Evolutionary conservation across 2,329 filamentous ascomycete species (phyloP).

Genomic region (Alternaria sp.): DNA sequence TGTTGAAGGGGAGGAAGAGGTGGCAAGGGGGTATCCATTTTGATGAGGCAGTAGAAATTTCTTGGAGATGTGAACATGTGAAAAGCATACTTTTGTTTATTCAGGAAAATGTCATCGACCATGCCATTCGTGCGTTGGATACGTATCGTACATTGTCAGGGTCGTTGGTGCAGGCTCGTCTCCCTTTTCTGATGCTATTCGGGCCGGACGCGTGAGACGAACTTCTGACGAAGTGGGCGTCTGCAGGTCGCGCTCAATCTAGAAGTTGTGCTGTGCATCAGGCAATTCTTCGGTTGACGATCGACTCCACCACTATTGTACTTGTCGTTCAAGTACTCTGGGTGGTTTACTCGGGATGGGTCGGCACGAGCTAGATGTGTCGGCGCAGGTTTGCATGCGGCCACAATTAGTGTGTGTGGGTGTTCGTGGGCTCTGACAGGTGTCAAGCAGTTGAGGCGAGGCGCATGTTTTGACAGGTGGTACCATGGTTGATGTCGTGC

Average conservation of each 20-base stretch:
- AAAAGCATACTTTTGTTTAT: background rate
- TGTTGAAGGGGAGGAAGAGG: conserved; percentile 67
- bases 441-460: conserved; percentile 2
- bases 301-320: background rate
- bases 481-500: conserved; percentile 25
- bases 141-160: background rate
- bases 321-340: conserved; percentile 1
- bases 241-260: conserved; percentile 10
- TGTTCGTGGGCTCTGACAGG: background rate
- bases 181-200: conserved; percentile 6
- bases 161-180: background rate
- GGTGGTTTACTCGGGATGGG: conserved; percentile 5
- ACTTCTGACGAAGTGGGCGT: conserved; percentile 10
- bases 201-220: conserved; percentile 13
- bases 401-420: background rate
- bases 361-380: conserved; percentile 8
- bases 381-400: conserved; percentile 5
- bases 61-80: background rate
- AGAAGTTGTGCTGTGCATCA: conserved; percentile 7
- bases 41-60: conserved; percentile 24
- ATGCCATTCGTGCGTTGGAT: background rate
- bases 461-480: conserved; percentile 1
- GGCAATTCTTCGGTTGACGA: conserved; percentile 8
- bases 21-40: conserved; percentile 67
- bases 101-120: background rate